Evolutionary conservation across 2,329 filamentous ascomycete species (phyloP).

Genomic region (Elsinoe australis): DNA sequence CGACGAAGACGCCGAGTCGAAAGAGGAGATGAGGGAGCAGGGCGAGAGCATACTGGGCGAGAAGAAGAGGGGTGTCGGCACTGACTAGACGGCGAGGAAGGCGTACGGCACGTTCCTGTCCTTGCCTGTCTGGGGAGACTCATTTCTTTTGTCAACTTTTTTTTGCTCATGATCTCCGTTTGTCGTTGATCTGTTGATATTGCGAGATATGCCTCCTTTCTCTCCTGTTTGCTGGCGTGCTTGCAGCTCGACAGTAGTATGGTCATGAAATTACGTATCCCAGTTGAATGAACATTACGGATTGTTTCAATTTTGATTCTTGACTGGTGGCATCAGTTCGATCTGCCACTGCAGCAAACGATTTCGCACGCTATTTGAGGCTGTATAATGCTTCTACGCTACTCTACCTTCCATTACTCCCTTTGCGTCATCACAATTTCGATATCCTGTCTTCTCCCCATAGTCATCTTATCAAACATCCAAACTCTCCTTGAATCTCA

Average conservation of each 20-base stretch:
- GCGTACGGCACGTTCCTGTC: conserved; percentile 17
- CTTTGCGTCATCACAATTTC: background rate
- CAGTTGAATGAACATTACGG: no score
- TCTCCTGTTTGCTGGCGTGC: no score
- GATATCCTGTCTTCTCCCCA: background rate
- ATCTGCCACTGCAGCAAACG: no score
- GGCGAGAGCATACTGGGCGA: conserved; percentile 5
- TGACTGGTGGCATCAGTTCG: no score
- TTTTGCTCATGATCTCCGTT: background rate
- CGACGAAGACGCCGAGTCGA: background rate
- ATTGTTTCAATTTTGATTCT: background rate
- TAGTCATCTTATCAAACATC: conserved; percentile 32
- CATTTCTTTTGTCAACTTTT: background rate
- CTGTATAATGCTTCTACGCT: no score
- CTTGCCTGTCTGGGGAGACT: conserved; percentile 7
- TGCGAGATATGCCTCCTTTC: no score
- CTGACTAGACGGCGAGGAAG: conserved; percentile 8
- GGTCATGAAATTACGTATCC: no score
- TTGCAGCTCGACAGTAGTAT: no score
- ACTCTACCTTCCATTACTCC: background rate
- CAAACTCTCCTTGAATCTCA: conserved; percentile 89
- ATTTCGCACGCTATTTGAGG: no score
- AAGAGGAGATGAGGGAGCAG: conserved; percentile 10
- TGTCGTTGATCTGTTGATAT: no score
- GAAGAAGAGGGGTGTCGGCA: conserved; percentile 17